These are phyloP conservation scores for Penicillium corylophilum DNA, from an alignment of 2,329 filamentous ascomycete species.

Conservation along the genomic window DNA sequence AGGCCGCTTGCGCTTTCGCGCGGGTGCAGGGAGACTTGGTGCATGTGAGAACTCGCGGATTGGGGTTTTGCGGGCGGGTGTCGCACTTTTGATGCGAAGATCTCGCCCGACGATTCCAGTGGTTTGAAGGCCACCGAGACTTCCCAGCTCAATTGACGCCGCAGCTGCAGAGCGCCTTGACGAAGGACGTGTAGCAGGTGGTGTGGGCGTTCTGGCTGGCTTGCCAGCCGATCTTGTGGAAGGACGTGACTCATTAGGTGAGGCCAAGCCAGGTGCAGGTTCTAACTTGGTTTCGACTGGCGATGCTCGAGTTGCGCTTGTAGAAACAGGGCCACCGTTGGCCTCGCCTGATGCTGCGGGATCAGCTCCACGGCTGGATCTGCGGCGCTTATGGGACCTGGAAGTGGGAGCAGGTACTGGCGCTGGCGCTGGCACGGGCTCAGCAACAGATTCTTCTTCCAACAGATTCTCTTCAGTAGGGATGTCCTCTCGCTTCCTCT, in stretches of 20 bases:
- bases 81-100: conserved; percentile 44
- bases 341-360: conserved; percentile 22
- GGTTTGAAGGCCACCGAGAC: conserved; percentile 9
- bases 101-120: conserved; percentile 29
- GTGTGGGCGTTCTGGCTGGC: conserved; percentile 28
- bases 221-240: conserved; percentile 22
- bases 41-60: conserved; percentile 44
- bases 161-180: conserved; percentile 34
- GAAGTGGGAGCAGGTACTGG: neutral
- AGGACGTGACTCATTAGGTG: conserved; percentile 25
- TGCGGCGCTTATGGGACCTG: neutral
- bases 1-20: conserved; percentile 56
- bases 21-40: conserved; percentile 30
- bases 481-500: conserved; percentile 57
- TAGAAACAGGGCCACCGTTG: conserved; percentile 38
- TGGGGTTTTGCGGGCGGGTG: conserved; percentile 40
- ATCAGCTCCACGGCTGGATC: neutral
- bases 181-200: conserved; percentile 33
- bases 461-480: conserved; percentile 29
- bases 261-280: conserved; percentile 21
- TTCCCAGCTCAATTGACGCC: conserved; percentile 27
- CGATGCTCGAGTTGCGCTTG: conserved; percentile 14
- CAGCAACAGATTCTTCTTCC: conserved; percentile 1
- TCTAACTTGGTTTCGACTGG: conserved; percentile 23
- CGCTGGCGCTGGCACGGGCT: conserved; percentile 1